Evolutionary conservation across 768 basidiomycete genomes (phyloP).

Genomic region (Mycena belliarum): DNA sequence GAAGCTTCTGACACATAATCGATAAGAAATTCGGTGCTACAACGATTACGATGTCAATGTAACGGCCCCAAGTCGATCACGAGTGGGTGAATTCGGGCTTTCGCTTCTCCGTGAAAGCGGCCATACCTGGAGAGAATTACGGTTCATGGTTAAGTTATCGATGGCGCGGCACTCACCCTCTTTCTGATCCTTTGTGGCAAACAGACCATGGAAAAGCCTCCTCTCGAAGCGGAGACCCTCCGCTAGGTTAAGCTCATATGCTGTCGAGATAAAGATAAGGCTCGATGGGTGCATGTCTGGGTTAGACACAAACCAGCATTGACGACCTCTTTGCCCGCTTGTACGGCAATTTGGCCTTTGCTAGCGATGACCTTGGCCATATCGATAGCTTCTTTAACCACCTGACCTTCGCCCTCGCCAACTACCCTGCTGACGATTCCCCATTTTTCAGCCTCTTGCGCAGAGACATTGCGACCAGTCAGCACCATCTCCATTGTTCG

Average conservation of each 20-base stretch:
- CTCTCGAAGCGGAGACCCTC: conserved; percentile 90
- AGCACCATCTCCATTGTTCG: conserved; percentile 93
- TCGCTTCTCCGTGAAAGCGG: conserved; percentile 92
- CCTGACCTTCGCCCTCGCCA: conserved; percentile 70
- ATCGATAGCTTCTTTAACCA: conserved; percentile 83
- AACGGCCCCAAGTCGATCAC: conserved; percentile 21
- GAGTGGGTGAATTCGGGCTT: conserved; percentile 79
- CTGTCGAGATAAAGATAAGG: conserved; percentile 35
- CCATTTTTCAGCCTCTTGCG: conserved; percentile 83
- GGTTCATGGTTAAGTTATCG: neutral
- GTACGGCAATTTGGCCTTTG: conserved; percentile 81
- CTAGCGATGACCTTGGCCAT: conserved; percentile 78
- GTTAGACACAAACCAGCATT: conserved; percentile 65
- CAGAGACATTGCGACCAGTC: conserved; percentile 81
- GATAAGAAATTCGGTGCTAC: neutral
- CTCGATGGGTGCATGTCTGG: neutral
- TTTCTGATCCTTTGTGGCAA: conserved; percentile 94
- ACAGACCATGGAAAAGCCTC: conserved; percentile 86
- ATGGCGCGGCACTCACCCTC: conserved; percentile 51
- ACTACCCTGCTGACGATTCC: conserved; percentile 87
- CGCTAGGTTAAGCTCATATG: conserved; percentile 75
- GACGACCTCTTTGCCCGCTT: conserved; percentile 91
- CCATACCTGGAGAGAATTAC: conserved; percentile 69
- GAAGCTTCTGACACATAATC: neutral
- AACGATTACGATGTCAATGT: neutral